Conservation (phyloP, 768 basidiomycete species). For the Russula foetens region DNA sequence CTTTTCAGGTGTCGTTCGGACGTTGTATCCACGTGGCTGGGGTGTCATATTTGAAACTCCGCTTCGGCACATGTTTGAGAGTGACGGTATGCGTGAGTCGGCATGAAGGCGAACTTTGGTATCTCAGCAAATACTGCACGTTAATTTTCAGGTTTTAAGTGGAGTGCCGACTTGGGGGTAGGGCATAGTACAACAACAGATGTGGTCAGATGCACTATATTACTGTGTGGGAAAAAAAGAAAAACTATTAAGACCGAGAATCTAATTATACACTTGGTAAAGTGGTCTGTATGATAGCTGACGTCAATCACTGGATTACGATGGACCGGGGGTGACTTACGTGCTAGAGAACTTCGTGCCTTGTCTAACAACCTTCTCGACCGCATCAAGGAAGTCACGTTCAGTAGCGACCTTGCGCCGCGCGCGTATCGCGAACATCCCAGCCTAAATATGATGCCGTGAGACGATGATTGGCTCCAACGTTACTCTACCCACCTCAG, state of each 20-base stretch:
- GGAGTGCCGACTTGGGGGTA: no score
- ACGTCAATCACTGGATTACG: conserved; percentile 4
- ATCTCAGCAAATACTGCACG: no score
- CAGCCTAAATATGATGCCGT: conserved; percentile 47
- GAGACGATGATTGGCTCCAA: not conserved
- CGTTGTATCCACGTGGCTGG: no score
- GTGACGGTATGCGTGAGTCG: no score
- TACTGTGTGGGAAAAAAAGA: not conserved
- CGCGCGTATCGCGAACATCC: conserved; percentile 99
- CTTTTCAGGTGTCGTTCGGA: no score
- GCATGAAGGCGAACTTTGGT: no score
- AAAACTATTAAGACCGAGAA: not conserved
- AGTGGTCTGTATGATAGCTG: conserved; percentile 47
- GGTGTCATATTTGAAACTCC: no score
- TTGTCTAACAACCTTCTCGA: conserved; percentile 97
- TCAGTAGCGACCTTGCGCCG: conserved; percentile 95
- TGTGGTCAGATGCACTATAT: conserved; percentile 1
- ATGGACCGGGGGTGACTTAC: conserved; percentile 41
- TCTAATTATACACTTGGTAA: conserved; percentile 92
- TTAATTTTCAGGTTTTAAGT: no score
- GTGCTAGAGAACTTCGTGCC: conserved; percentile 98
- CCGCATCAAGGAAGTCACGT: conserved; percentile 93
- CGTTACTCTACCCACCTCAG: conserved; percentile 54
- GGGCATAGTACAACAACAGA: not conserved
- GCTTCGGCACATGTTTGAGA: no score